Evolutionary conservation across 768 basidiomycete genomes (phyloP).

Genomic region (Lactarius psammicola): DNA sequence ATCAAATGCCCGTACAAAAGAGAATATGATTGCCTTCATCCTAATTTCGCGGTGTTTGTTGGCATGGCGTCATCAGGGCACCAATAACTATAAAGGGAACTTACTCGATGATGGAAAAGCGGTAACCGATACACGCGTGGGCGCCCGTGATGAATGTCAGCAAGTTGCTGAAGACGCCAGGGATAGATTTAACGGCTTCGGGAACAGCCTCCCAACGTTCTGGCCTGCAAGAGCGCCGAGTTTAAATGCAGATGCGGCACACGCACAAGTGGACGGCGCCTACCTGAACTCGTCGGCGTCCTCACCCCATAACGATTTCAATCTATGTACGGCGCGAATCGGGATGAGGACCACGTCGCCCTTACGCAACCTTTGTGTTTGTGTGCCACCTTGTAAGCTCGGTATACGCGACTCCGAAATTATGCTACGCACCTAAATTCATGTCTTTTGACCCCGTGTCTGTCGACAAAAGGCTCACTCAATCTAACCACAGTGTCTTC

Average conservation of each 20-base stretch:
- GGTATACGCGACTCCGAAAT: background rate
- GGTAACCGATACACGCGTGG: conserved; percentile 30
- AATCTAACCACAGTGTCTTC: conserved; percentile 28
- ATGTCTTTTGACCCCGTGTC: conserved; percentile 22
- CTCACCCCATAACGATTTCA: conserved; percentile 28
- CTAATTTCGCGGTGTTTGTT: conserved; percentile 14
- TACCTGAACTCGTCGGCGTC: conserved; percentile 31
- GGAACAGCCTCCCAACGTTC: conserved; percentile 30
- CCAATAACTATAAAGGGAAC: background rate
- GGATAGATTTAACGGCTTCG: conserved; percentile 13
- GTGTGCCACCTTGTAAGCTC: background rate
- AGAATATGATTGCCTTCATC: conserved; percentile 32
- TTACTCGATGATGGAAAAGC: conserved; percentile 27
- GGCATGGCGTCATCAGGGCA: background rate
- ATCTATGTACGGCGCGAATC: conserved; percentile 19
- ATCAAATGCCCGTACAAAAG: conserved; percentile 32
- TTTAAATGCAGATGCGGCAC: background rate
- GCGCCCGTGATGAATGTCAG: conserved; percentile 25
- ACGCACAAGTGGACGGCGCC: conserved; percentile 22
- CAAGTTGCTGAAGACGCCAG: conserved; percentile 24
- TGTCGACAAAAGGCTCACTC: conserved; percentile 26
- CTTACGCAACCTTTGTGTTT: conserved; percentile 14
- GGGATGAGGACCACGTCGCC: conserved; percentile 23
- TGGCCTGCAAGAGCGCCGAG: conserved; percentile 16
- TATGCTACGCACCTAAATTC: conserved; percentile 24